These are phyloP conservation scores for Rhizodiscina lignyota DNA, from an alignment of 495 filamentous ascomycete genomes.

Conservation along the genomic window DNA sequence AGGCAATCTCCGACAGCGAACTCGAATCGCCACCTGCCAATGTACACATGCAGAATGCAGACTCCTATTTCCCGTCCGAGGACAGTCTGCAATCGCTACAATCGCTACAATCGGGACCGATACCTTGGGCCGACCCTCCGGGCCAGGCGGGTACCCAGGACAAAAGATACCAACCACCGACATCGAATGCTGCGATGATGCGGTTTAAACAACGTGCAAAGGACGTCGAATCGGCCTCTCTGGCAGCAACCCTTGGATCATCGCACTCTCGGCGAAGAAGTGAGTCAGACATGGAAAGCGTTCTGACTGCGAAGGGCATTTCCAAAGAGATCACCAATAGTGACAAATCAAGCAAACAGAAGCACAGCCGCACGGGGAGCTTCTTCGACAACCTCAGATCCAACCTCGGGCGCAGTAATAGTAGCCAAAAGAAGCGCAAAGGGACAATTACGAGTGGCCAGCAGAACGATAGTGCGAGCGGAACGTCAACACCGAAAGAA, in stretches of 20 bases:
- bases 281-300: slow-evolving; percentile 16
- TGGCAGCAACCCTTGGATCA: slow-evolving; percentile 18
- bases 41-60: slow-evolving; percentile 5
- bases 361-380: slow-evolving; percentile 12
- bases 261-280: slow-evolving; percentile 18
- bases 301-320: slow-evolving; percentile 8
- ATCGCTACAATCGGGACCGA: slow-evolving; percentile 1
- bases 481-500: not conserved
- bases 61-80: not conserved
- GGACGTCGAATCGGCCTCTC: slow-evolving; percentile 17
- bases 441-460: not conserved
- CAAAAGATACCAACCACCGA: slow-evolving; percentile 14
- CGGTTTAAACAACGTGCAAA: slow-evolving; percentile 13
- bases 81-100: slow-evolving; percentile 8
- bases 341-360: slow-evolving; percentile 8
- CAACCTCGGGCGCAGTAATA: slow-evolving; percentile 12
- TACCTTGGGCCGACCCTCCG: slow-evolving; percentile 12
- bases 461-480: not conserved
- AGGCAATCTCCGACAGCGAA: slow-evolving; percentile 5
- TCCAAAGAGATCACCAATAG: slow-evolving; percentile 7
- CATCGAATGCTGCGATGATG: slow-evolving; percentile 19
- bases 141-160: slow-evolving; percentile 1
- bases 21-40: slow-evolving; percentile 14
- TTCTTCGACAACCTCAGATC: slow-evolving; percentile 13
- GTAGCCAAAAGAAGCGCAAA: slow-evolving; percentile 16